Conservation (phyloP, 768 basidiomycete genomes). For the Mycena latifolia region DNA sequence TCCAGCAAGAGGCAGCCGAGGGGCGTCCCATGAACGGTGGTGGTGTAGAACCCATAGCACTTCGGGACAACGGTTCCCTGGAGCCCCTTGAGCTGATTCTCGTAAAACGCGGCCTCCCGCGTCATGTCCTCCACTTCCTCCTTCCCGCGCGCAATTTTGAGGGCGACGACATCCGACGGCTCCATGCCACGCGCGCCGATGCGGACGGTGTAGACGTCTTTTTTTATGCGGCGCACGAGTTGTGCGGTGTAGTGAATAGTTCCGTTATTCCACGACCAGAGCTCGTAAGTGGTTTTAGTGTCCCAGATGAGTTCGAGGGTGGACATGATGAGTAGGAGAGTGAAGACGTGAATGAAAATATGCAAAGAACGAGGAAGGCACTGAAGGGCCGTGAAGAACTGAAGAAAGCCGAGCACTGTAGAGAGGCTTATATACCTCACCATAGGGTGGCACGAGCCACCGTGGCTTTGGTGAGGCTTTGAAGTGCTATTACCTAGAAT, state of each 20-base stretch:
- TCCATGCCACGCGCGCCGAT: constrained; percentile 38
- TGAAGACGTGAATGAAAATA: not conserved
- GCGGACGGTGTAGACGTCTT: constrained; percentile 38
- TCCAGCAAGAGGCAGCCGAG: constrained; percentile 53
- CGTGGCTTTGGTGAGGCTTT: constrained; percentile 26
- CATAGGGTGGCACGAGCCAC: constrained; percentile 3
- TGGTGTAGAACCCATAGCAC: constrained; percentile 52
- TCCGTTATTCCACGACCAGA: constrained; percentile 44
- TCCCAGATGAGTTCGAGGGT: constrained; percentile 45
- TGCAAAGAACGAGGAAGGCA: too few species aligned
- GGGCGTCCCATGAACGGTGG: constrained; percentile 42
- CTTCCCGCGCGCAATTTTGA: constrained; percentile 49
- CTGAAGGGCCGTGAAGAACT: too few species aligned
- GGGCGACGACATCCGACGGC: constrained; percentile 39
- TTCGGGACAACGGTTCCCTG: constrained; percentile 55
- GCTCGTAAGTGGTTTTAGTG: constrained; percentile 34
- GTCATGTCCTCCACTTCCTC: constrained; percentile 42
- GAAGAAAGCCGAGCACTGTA: too few species aligned
- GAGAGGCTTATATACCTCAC: constrained; percentile 3
- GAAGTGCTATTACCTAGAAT: constrained; percentile 15
- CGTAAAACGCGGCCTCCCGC: constrained; percentile 51
- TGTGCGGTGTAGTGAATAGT: constrained; percentile 39
- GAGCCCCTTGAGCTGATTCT: constrained; percentile 44
- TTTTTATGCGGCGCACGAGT: constrained; percentile 37
- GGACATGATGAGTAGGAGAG: constrained; percentile 38